Base-by-base conservation (phyloP, 345 rosid species). In the Eucalyptus lansdowneana region DNA sequence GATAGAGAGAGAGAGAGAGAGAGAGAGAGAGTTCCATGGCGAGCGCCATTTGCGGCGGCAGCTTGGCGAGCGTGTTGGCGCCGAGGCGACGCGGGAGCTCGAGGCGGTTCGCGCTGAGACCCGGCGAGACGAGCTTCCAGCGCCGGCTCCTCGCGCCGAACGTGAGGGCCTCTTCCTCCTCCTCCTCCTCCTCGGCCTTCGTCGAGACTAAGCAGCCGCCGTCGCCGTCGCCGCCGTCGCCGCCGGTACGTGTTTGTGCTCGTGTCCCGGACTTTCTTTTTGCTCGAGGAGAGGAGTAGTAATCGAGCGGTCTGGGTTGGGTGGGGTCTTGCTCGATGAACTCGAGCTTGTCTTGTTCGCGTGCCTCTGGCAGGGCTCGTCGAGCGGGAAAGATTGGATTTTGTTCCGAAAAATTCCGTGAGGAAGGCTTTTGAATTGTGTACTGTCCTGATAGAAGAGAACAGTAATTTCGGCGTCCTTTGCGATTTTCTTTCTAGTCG, bases 121-220 rank as follows among this genome's bases (percentile, higher is more conserved):
- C 72, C 42, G 44, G 54, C 16, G 27, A 15, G 22, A 45, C 50
- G 40, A 50, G 69, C 80, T 45, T 87, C 89, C 40, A 6, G 24
- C 58, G 67, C 10, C 69, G 50, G 4, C 10, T 86, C 34, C 24
- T 76, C 67, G 27, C 14, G 50, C 40, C 42, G 42, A 53, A 16
- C 25, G 51, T 94, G 80, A 93, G 94, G 21, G 96, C 95, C 90
- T 91, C 94, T 53, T 91, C 67, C 7, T 60, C 67, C 8, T 58
- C 65, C 65, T 58, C 95, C 90, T 92, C 94, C 80, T 91, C 94
- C 34, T 76, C 96, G 24, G 69, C 92, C 92, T 88, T 94, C 87
- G 88, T 94, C 31, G 96, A 94, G 88, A 87, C 94, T 88, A 89
- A 91, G n/a, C 92, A 94, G 45, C 90, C 86, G 44, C 14, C 45